Evolutionary conservation across 441 rosid genomes (phyloP), one percentile per base, ranked within the genome.

Genomic region (Daphne laureola): DNA sequence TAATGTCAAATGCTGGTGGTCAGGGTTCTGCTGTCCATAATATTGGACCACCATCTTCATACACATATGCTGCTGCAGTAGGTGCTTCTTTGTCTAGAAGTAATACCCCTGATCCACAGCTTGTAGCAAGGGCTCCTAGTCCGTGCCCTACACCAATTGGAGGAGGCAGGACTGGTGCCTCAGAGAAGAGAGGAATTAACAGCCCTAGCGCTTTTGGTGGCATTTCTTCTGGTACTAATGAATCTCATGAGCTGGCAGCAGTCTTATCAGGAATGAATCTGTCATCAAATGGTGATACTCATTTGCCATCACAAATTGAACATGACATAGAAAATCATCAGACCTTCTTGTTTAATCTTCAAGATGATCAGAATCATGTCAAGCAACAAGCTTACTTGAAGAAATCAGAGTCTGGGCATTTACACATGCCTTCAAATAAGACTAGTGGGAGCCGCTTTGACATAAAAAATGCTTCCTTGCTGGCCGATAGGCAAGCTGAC

Each of bases 91-190:
- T 93, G 70, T 93, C 98, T 11, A 70, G 97, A 62, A 83, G 82
- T 49, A 76, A 76, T 16, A 93, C 97, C 31, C 96, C 98, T 52
- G 98, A 93, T 76, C 86, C 95, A 1, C 96, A 90, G 66, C 74
- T 71, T 57, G 67, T 83, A 41, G 94, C 77, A 36, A 78, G 92
- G 74, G 83, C 78, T 59, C 94, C 97, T 40, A 92, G 96, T 70
- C 98, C 96, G 47, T 77, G 96, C 57, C 75, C 69, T 27, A 77
- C 92, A 16, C 96, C 96, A 27, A 92, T 89, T 63, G 98, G 97
- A 14, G 80, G 78, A 23, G 94, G 85, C 0, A 79, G 98, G 71
- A 68, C 56, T 38, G 70, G 68, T 35, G 49, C 83, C 46, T 59
- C 79, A 0, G 97, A 86, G 49, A 92, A 83, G 74, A 79, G 94